Evolutionary conservation across 208 protist genomes (phyloP).

Genomic region (Trypanosoma boissoni): DNA sequence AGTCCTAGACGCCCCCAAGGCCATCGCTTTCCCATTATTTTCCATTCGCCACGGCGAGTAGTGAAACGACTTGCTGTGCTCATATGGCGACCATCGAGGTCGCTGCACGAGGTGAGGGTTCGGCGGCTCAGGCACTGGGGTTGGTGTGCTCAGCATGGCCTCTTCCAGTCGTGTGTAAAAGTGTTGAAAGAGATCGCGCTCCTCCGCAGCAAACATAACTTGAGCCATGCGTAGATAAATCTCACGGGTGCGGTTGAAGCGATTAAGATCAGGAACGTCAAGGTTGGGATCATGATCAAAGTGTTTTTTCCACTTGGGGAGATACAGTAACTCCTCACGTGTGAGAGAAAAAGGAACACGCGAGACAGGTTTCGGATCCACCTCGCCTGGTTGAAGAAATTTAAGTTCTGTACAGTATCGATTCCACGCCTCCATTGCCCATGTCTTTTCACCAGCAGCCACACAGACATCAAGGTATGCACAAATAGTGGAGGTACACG

Average conservation of each 20-base stretch:
- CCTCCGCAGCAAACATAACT: conserved; percentile 59
- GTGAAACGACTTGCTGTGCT: conserved; percentile 72
- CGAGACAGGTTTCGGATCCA: conserved; percentile 88
- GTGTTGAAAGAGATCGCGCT: conserved; percentile 52
- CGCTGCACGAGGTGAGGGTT: conserved; percentile 80
- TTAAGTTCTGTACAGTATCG: conserved; percentile 86
- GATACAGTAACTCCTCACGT: conserved; percentile 83
- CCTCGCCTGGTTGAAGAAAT: conserved; percentile 76
- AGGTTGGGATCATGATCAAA: conserved; percentile 92
- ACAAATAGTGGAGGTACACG: conserved; percentile 81
- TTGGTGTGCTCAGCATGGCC: conserved; percentile 84
- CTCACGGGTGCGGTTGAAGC: conserved; percentile 90
- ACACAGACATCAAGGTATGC: conserved; percentile 87
- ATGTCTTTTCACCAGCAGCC: conserved; percentile 67
- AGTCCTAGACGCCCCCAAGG: conserved; percentile 51
- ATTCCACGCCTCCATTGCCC: conserved; percentile 89
- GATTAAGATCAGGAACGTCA: conserved; percentile 88
- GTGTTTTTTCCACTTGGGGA: conserved; percentile 94
- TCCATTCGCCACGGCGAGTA: conserved; percentile 74
- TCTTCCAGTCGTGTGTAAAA: conserved; percentile 74
- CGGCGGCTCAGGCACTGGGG: conserved; percentile 88
- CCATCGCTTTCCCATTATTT: conserved; percentile 70
- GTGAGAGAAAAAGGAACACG: conserved; percentile 85
- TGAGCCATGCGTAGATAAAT: conserved; percentile 83
- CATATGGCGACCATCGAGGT: conserved; percentile 72